Base-by-base conservation (phyloP, 805 yeast species). In the Priceomyces castillae region DNA sequence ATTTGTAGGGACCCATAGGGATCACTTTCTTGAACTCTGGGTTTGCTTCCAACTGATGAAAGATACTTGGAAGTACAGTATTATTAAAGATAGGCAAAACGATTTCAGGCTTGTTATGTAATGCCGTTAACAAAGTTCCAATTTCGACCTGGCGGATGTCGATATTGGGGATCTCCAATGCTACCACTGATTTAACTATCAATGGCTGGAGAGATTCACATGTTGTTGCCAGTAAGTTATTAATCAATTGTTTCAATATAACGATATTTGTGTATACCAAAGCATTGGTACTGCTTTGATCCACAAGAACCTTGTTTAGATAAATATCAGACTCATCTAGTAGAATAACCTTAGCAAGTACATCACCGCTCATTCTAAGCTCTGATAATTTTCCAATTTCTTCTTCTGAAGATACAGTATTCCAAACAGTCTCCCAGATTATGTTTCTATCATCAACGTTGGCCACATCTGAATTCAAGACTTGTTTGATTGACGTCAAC, bases 1-100 rank as follows among this genome's bases (percentile, higher is more conserved):
- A 90, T 57, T 86, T 86, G 69, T 84, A 87, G 0, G 95, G 95
- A 1, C 96, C 96, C 79, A 89, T 86, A 37, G 83, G 84, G 26
- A 88, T 82, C 15, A 74, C 67, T 42, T 81, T 81, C 36, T 84
- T 77, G 53, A 78, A 81, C 44, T 77, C 76, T 25, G 73, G 76
- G 49, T 76, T 77, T 1, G 82, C 71, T 10, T 62, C 64, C 37
- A 86, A 69, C 54, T 85, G 88, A 3, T 62, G 65, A 50, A 75
- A 75, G 2, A 86, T 64, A 0, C 59, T 55, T 0, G 86, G 80
- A 33, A 84, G 61, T 2, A 82, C 64, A 16, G 46, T 47, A 2
- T 57, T 55, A 3, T 74, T 61, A 33, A 81, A 58, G 40, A 73
- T 65, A 1, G 76, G 73, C 2, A 76, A 59, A 9, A 82, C 62